Evolutionary conservation across 352 stramenopile genomes (phyloP).

Genomic region (Thraustotheca clavata): DNA sequence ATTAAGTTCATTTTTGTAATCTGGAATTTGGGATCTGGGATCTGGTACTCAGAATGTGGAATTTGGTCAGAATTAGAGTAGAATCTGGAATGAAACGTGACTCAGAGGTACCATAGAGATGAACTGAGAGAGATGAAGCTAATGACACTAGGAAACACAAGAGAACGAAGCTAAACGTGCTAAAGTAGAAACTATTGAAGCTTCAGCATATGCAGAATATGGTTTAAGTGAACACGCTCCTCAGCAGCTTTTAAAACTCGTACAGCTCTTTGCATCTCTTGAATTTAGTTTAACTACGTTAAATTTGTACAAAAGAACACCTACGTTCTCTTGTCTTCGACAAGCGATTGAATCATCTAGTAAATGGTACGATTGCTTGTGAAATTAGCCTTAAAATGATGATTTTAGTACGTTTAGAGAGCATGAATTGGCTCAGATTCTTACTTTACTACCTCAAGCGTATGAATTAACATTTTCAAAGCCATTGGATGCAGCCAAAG

Average conservation of each 20-base stretch:
- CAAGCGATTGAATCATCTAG: conserved; percentile 56
- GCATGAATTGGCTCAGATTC: conserved; percentile 2
- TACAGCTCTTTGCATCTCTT: conserved; percentile 52
- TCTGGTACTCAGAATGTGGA: no score
- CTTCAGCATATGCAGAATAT: conserved; percentile 3
- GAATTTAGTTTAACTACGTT: conserved; percentile 64
- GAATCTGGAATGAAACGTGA: no score
- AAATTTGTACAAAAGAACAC: conserved; percentile 59
- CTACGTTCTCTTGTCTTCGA: conserved; percentile 53
- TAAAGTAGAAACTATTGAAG: not conserved
- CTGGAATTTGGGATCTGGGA: no score
- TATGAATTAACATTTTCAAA: conserved; percentile 16
- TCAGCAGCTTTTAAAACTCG: conserved; percentile 33
- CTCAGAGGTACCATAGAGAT: no score
- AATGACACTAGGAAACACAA: not conserved
- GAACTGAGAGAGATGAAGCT: no score
- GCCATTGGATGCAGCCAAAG: not conserved
- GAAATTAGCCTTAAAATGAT: not conserved
- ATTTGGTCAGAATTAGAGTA: no score
- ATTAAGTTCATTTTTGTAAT: no score
- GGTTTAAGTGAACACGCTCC: conserved; percentile 35
- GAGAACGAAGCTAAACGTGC: not conserved
- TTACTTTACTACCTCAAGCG: conserved; percentile 1
- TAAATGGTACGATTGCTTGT: conserved; percentile 29
- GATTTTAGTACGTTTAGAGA: not conserved